Evolutionary conservation across 768 basidiomycete species (phyloP), one percentile per base, ranked within the genome.

Genomic region (Hortiboletus flavorubellus): DNA sequence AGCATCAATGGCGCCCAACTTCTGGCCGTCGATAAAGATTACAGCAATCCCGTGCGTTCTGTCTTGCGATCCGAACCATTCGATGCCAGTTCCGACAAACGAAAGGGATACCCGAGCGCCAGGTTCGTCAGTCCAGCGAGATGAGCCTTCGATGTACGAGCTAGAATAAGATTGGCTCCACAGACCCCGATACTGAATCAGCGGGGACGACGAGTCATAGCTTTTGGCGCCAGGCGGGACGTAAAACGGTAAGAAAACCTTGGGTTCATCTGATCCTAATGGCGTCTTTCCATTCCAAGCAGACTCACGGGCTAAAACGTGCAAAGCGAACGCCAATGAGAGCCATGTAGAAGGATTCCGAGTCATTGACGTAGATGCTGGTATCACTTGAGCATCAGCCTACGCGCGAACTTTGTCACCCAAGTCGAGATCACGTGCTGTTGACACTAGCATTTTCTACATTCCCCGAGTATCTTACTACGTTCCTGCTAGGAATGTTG

Each of bases 71-170:
- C 89, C 89, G 59, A 90, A 91, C 84, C 84, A 87, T 70, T 91
- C 89, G 59, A 91, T 77, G 1, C 87, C 87, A 12, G 84, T 86
- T 14, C 89, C 89, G n/a, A 73, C 73, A 69, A 90, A 90, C 3
- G 78, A 75, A 69, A 90, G 80, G 2, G 74, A 73, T 44, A 80
- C 72, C 4, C 78, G 70, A 11, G 87, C 82, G 45, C 75, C 75
- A 16, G 69, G 69, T 44, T 78, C 68, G 14, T 73, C 70, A 0
- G 86, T 85, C 64, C 75, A 77, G 14, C 75, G 78, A 34, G 82
- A 69, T 14, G 82, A 79, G 15, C 78, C 75, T 18, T 77, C 71
- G 31, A 82, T 66, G 61, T 82, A 85, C 35, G 74, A 69, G 2
- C 70, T 66, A 0, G 86, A 85, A 61, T 75, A 82, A 1, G 76